Conservation (phyloP, 352 stramenopile genomes). For the Globisporangium solare region DNA sequence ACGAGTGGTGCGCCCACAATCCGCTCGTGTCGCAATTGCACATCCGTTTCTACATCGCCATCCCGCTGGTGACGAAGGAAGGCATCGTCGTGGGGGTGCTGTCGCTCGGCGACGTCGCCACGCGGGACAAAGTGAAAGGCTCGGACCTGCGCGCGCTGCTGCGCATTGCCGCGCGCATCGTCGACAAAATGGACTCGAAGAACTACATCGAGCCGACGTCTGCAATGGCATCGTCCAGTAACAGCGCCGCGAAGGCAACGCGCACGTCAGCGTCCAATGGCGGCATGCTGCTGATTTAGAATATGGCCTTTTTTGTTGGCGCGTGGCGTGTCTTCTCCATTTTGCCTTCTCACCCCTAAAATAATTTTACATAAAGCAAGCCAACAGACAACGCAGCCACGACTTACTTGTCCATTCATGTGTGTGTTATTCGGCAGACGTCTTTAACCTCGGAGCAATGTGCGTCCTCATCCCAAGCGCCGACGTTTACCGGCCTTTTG, state of each 20-base stretch:
- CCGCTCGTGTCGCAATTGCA: constrained; percentile 62
- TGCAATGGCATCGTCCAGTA: too few relatives aligned
- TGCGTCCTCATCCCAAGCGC: constrained; percentile 9
- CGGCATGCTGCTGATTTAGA: constrained; percentile 17
- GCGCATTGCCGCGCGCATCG: constrained; percentile 60
- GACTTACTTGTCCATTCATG: too few relatives aligned
- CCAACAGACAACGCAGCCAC: background rate
- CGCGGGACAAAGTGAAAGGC: constrained; percentile 59
- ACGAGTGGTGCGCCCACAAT: constrained; percentile 77
- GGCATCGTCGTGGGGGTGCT: constrained; percentile 68
- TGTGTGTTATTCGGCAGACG: too few relatives aligned
- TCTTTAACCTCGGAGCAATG: background rate
- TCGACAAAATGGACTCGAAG: constrained; percentile 61
- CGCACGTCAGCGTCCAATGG: constrained; percentile 7
- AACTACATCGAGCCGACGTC: too few relatives aligned
- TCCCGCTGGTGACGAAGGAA: constrained; percentile 69
- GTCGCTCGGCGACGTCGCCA: constrained; percentile 58
- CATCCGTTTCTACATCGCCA: constrained; percentile 75
- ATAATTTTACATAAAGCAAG: background rate
- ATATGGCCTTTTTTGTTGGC: background rate
- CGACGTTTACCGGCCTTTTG: constrained; percentile 17
- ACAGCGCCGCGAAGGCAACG: too few relatives aligned
- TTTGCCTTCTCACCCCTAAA: background rate
- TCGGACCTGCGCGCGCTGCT: constrained; percentile 63
- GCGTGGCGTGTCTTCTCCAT: background rate